phyloP scores from a whole-genome alignment of 2,329 filamentous ascomycete species.

The Trichoderma pleuroti region DNA sequence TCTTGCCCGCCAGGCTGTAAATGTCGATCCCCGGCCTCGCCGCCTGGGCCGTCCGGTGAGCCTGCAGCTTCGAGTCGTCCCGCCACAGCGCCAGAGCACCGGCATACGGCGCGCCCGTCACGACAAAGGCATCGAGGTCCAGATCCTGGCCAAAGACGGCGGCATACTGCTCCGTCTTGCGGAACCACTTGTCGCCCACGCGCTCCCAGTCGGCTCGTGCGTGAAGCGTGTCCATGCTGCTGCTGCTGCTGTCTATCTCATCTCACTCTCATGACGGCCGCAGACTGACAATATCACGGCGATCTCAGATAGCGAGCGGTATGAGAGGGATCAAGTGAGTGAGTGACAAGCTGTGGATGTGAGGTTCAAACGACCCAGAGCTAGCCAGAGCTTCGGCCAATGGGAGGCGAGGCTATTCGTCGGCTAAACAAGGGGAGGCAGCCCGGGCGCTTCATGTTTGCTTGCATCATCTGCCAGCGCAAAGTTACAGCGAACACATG shows the following conservation, averaged over 20 bases:
- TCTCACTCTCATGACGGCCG: conserved; percentile 30
- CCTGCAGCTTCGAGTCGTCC: conserved; percentile 79
- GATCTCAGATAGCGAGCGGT: not conserved
- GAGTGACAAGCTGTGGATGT: not conserved
- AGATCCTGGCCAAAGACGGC: conserved; percentile 89
- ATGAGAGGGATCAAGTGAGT: not conserved
- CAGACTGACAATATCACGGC: too few relatives aligned
- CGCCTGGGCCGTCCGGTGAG: conserved; percentile 67
- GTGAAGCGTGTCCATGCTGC: conserved; percentile 54
- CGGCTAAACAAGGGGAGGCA: conserved; percentile 26
- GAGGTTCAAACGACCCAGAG: conserved; percentile 5
- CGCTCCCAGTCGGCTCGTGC: conserved; percentile 90
- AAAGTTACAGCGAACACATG: not conserved
- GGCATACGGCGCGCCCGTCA: conserved; percentile 87
- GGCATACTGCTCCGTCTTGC: conserved; percentile 90
- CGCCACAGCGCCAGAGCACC: conserved; percentile 92
- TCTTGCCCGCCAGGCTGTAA: conserved; percentile 88
- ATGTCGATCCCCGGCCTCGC: conserved; percentile 86
- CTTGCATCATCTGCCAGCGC: not conserved
- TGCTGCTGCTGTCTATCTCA: conserved; percentile 22
- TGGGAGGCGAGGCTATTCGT: conserved; percentile 29
- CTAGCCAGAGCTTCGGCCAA: conserved; percentile 17
- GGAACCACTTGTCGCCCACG: conserved; percentile 90
- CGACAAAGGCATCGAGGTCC: conserved; percentile 90
- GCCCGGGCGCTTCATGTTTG: not conserved